phyloP scores from a whole-genome alignment of 2,329 filamentous ascomycete genomes.

The Arthrobotrys conoides region DNA sequence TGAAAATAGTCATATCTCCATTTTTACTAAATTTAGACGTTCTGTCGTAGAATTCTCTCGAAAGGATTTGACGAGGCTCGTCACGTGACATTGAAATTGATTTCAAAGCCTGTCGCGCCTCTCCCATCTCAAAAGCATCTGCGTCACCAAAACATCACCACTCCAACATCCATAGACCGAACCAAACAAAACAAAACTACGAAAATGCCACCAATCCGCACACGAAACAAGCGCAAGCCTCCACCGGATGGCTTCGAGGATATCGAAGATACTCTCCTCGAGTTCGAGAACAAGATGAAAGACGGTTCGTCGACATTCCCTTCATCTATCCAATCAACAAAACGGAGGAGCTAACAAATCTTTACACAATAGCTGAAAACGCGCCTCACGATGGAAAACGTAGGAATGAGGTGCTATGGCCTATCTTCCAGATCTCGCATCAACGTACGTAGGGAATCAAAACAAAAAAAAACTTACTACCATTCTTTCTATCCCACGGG shows the following conservation, averaged over 20 bases:
- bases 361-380: slow-evolving; percentile 78
- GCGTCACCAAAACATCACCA: slow-evolving; percentile 38
- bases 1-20: background rate
- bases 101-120: slow-evolving; percentile 61
- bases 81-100: slow-evolving; percentile 55
- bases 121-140: slow-evolving; percentile 54
- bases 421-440: slow-evolving; percentile 96
- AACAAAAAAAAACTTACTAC: background rate
- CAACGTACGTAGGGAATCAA: slow-evolving; percentile 76
- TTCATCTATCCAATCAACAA: background rate
- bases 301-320: slow-evolving; percentile 69
- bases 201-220: slow-evolving; percentile 82
- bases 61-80: background rate
- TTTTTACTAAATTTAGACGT: background rate
- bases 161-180: slow-evolving; percentile 28
- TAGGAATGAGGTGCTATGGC: slow-evolving; percentile 95
- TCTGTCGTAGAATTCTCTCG: background rate
- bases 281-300: slow-evolving; percentile 93
- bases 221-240: slow-evolving; percentile 82
- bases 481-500: slow-evolving; percentile 11
- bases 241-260: slow-evolving; percentile 89
- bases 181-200: background rate
- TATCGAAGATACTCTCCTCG: slow-evolving; percentile 86
- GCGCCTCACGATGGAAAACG: slow-evolving; percentile 82
- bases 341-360: slow-evolving; percentile 53